phyloP scores from a whole-genome alignment of 176 grass and related monocot genomes.

The Metroxylon sagu region DNA sequence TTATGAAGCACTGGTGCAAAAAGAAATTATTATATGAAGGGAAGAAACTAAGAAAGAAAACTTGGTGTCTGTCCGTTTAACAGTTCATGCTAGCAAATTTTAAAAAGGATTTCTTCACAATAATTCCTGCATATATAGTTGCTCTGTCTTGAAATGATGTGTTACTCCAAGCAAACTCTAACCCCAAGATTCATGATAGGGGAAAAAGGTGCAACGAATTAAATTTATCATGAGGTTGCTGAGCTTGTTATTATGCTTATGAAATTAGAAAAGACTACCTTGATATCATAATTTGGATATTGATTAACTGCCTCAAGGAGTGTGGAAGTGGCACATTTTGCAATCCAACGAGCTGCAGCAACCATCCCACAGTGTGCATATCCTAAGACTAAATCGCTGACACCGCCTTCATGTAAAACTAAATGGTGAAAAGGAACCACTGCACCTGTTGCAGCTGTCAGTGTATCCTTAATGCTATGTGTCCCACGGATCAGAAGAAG shows the following conservation, averaged over 20 bases:
- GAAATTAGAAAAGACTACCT: constrained; percentile 32
- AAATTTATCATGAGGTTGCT: too few relatives aligned
- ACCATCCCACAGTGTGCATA: constrained; percentile 73
- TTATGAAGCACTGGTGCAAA: too few relatives aligned
- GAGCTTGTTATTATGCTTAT: not conserved
- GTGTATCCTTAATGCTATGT: constrained; percentile 67
- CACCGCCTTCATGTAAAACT: constrained; percentile 28
- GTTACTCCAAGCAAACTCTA: too few relatives aligned
- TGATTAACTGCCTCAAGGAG: constrained; percentile 32
- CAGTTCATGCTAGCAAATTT: too few relatives aligned
- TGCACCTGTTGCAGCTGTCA: constrained; percentile 73
- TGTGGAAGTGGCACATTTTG: constrained; percentile 44
- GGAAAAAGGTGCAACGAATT: too few relatives aligned
- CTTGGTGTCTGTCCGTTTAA: too few relatives aligned
- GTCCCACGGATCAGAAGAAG: constrained; percentile 92
- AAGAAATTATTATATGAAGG: too few relatives aligned
- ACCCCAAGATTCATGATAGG: too few relatives aligned
- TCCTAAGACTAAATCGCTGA: constrained; percentile 41
- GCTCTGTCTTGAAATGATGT: too few relatives aligned
- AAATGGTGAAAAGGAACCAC: constrained; percentile 67
- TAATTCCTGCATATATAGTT: too few relatives aligned
- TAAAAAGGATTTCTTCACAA: too few relatives aligned
- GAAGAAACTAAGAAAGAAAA: too few relatives aligned
- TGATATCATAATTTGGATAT: constrained; percentile 43
- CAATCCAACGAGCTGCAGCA: constrained; percentile 57